Base-by-base conservation (phyloP, 306 rosid genomes). In the Vachellia collinsii region DNA sequence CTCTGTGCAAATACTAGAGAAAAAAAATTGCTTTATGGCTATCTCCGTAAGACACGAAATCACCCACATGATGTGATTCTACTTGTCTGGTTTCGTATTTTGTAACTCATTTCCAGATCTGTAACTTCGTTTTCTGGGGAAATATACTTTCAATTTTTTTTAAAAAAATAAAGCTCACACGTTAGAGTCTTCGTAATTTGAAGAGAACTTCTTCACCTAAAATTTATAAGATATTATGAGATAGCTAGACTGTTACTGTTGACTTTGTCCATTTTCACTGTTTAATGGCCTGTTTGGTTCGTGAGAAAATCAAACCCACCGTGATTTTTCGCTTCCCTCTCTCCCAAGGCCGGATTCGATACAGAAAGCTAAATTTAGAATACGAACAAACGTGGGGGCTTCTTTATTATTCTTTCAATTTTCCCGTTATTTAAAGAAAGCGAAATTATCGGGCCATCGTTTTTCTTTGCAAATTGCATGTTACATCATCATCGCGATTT, bases 381-480 rank as follows among this genome's bases (percentile, higher is more conserved):
- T 8, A 78, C 72, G 34, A 34, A 50, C 47, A 29, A 64, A 16
- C 44, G 5, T 8, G 46, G 23, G 7, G 14, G 11, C 43, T n/a
- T 36, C 4, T 64, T 29, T 34, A 62, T 64, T 36, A 14, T 34
- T 50, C 4, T 38, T 2, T 20, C 8, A 1, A 38, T 14, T 16
- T 5, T 37, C 23, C 10, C 46, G 75, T 38, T 73, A 25, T 1
- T n/a, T 16, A 25, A 70, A 11, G 34, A 65, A 11, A 20, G 51
- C 37, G 6, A 44, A 79, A 83, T 84, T 77, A 79, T 85, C 51
- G 67, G 17, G 76, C 82, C 82, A 19, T 9, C 17, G 34, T 59
- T 85, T 89, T 85, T 88, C 92, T 66, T 64, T 22, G 75, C 80
- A 19, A 67, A 39, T 39, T 67, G 72, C 72, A 39, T 10, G 79